Conservation (phyloP, 2,329 filamentous ascomycete genomes). For the Trichoderma sp. region DNA sequence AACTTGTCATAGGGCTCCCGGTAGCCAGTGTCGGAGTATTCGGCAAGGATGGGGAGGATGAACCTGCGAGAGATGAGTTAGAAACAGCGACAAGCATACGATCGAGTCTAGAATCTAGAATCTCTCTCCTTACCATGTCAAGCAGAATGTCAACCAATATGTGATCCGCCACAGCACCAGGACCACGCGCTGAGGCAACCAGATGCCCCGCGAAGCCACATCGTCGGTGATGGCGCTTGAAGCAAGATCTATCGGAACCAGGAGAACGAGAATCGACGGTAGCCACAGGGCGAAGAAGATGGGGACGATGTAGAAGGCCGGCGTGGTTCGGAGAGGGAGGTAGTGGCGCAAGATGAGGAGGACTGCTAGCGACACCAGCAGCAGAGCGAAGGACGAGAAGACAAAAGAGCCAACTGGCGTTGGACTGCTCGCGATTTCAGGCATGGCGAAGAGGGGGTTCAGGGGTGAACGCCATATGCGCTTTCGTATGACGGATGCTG, state of each 20-base stretch:
- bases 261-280: constrained; percentile 82
- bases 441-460: constrained; percentile 41
- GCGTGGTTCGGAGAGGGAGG: constrained; percentile 84
- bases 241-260: constrained; percentile 94
- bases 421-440: constrained; percentile 49
- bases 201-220: constrained; percentile 73
- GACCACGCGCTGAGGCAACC: constrained; percentile 75
- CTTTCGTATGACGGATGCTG: background rate
- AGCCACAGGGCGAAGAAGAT: constrained; percentile 96
- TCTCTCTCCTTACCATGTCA: constrained; percentile 71
- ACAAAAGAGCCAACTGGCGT: constrained; percentile 74
- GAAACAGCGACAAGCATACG: background rate
- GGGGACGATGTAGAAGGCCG: constrained; percentile 82
- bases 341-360: constrained; percentile 86
- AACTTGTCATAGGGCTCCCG: constrained; percentile 79
- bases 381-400: constrained; percentile 70
- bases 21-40: constrained; percentile 93
- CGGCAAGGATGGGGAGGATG: constrained; percentile 86
- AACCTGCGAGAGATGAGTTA: constrained; percentile 52
- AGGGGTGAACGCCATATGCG: constrained; percentile 31
- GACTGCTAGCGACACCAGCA: constrained; percentile 71
- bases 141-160: constrained; percentile 93
- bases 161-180: constrained; percentile 90
- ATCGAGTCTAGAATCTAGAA: too few species aligned
- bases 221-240: constrained; percentile 75